Evolutionary conservation across 2,329 filamentous ascomycete genomes (phyloP), one percentile per base, ranked within the genome.

Genomic region (Paraphoma chrysanthemicola): DNA sequence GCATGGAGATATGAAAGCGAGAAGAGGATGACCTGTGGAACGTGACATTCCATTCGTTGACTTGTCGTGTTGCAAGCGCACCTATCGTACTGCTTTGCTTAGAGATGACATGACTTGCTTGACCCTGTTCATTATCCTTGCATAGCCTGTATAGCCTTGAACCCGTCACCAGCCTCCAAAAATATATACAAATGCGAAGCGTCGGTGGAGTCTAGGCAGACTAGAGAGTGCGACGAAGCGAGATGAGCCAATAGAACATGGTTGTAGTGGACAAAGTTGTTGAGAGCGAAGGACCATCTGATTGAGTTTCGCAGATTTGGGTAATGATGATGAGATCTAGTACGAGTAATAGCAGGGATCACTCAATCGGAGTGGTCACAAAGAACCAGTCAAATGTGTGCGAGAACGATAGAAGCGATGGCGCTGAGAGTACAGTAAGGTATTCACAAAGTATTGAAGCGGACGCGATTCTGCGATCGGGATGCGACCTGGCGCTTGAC

Each of bases 401-500:
- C 43, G 42, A 31, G 36, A 56, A 49, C 3, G 43, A 7, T 30
- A 41, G 42, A 53, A 42, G 48, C 39, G 18, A 16, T 52, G 41
- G 54, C 36, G 52, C 54, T 53, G 18, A 46, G 57, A 31, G 43
- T 52, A 55, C 41, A 29, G 47, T 55, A 30, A 17, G 47, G 23
- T 18, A 56, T 38, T 64, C 58, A 71, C 49, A 74, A 44, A 14
- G 71, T 75, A 47, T 73, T 68, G 39, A 71, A 68, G 43, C 72
- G 71, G 2, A 53, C 50, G 16, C 69, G 67, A 44, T 64, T 64
- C 29, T 73, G 71, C 1, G 68, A 65, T 14, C 66, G 64, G n/a
- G 63, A 69, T 10, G 71, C 70, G 18, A 76, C 55, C 43, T 74
- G 69, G 39, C 72, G 65, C 64, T 72, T 76, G 56, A 75, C 60